Evolutionary conservation across 2,329 filamentous ascomycete species (phyloP), one percentile per base, ranked within the genome.

Genomic region (Xylariaceae sp.): DNA sequence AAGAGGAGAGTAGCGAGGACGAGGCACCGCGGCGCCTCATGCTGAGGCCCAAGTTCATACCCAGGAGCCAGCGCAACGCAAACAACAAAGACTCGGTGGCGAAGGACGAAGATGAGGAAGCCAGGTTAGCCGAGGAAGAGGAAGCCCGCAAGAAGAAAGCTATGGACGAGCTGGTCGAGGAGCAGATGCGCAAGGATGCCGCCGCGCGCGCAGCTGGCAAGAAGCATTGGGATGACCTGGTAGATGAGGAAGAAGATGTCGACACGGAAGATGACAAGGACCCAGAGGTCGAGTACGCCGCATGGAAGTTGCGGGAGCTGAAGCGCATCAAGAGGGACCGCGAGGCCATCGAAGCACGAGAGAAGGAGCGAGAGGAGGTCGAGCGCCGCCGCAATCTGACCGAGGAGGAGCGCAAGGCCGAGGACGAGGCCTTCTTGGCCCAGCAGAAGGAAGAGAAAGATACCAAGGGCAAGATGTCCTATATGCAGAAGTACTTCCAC

Each of bases 401-500:
- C 0, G 87, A 88, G 34, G 92, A 94, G 67, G 93, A 98, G 75
- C 86, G 95, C 44, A 86, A 88, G 56, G 88, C 86, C 56, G 95
- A 99, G 73, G 95, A 99, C 73, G 84, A 87, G 39, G 90, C 83
- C 47, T 91, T 86, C 73, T 78, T 98, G 16, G 87, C 87, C 1
- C 81, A 82, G 64, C 94, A 98, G 75, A 86, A 89, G 66, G 89
- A 90, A 61, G 92, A 96, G 62, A 90, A 91, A 67, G 87, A 90
- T 60, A 75, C 80, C 47, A 88, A 89, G 59, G 92, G 92, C 50
- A 89, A 94, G 75, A 91, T 95, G 82, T 84, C 84, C 2, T 97
- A 87, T 73, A 91, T 98, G 90, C 93, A 97, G 71, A 92, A 93
- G 72, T 99, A 98, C 78, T 93, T 91, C 75, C 95, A 99, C 81